Evolutionary conservation across 2,329 filamentous ascomycete species (phyloP).

Genomic region (Bretziella fagacearum): DNA sequence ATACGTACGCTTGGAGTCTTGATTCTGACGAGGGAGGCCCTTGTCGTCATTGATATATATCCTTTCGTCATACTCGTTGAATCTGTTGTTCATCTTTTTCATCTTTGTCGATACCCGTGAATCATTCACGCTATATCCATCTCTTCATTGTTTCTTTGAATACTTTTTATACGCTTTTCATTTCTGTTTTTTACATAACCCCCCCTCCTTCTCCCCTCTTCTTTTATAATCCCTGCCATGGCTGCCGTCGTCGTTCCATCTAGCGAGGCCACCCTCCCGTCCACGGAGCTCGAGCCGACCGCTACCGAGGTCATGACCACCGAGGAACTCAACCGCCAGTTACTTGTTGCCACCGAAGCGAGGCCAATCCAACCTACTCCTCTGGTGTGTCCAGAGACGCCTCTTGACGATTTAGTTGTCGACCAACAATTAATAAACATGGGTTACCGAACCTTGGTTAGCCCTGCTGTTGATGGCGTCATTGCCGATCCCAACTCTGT

Average conservation of each 20-base stretch:
- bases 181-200: too few relatives aligned
- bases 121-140: too few relatives aligned
- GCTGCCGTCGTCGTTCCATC: background rate
- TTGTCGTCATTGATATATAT: too few relatives aligned
- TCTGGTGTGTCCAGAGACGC: background rate
- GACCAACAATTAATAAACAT: background rate
- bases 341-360: background rate
- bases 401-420: background rate
- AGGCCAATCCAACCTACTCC: background rate
- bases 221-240: background rate
- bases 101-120: too few relatives aligned
- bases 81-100: too few relatives aligned
- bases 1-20: too few relatives aligned
- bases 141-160: too few relatives aligned
- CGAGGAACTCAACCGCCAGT: background rate
- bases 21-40: too few relatives aligned
- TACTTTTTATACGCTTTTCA: background rate
- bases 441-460: background rate
- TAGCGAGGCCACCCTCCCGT: background rate
- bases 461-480: background rate
- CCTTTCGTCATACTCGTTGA: too few relatives aligned
- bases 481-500: background rate
- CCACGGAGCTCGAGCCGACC: background rate
- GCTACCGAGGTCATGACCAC: background rate
- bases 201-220: too few relatives aligned